Base-by-base conservation (phyloP, 1,284 basidiomycete genomes). In the Naganishia sp. region DNA sequence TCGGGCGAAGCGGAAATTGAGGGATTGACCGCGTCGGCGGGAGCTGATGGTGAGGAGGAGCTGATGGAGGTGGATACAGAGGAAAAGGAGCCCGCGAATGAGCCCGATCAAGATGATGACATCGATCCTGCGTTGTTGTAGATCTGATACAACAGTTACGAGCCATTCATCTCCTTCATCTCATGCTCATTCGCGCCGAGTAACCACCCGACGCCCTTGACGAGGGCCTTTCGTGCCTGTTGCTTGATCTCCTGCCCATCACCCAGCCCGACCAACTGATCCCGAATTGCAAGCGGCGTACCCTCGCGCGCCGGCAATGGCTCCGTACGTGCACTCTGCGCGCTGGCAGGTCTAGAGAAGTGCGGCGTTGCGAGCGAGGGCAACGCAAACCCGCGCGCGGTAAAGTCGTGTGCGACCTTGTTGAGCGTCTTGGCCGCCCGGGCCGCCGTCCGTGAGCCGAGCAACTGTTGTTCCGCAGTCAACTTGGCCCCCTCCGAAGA, bases 121-220 rank as follows among this genome's bases (percentile, higher is more conserved):
- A 46, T 46, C 5, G 23, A n/a, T 23, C 23, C 18, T 46, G 18
- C 18, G 9, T 5, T 18, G 23, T 18, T 23, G 23, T 46, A n/a
- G 45, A 46, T 4, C 45, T 46, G 36, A 39, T 13, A 39, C 28
- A 5, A 9, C 36, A 39, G 7, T 7, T 39, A 39, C 36, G 50
- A 52, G 25, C 61, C 36, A 23, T 59, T 44, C 48, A 65, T 56
- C 43, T 67, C 60, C 25, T 68, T 64, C 67, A 77, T 72, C 67
- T 79, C 77, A 11, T 69, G 67, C 68, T 80, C 79, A 25, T 77
- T 78, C 2, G 78, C 79, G 42, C 79, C 79, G 11, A 81, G 65
- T 56, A 81, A 69, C 79, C 79, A 81, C 28, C 79, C 79, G 16
- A 81, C 78, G 21, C 79, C 79, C 60, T 75, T 74, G 18, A 76